Base-by-base conservation (phyloP, 768 basidiomycete species). In the Rhizopogon salebrosus region DNA sequence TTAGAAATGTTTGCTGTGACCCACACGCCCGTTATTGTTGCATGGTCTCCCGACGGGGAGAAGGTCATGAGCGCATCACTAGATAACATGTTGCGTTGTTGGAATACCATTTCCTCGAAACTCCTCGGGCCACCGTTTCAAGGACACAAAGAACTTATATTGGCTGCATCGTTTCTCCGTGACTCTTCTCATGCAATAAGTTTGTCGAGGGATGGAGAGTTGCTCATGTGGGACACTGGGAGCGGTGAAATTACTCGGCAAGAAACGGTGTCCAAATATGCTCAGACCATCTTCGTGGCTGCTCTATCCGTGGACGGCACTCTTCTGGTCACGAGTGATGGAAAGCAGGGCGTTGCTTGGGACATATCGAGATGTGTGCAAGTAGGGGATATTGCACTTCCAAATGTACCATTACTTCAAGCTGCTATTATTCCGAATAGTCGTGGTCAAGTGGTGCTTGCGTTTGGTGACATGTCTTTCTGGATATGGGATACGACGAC, bases 11-110 rank as follows among this genome's bases (percentile, higher is more conserved):
- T 29, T 29, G 27, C 27, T 7, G 29, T 22, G 2, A 2, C 20
- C 14, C 29, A 34, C 13, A 3, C 14, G 20, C 43, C 31, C 3
- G 20, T 16, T 1, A 31, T 20, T 9, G 62, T 68, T 29, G 66
- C 66, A 6, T 65, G 64, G 58, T 64, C 68, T 0, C 66, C 66
- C 16, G 53, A 66, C 40, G 62, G 64, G 36, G 51, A 56, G 8
- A 57, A 40, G 34, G 57, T 68, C 13, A 69, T 64, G 26, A 65
- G 60, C 6, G 67, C 51, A 22, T 57, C 62, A 23, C 62, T 68
- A 48, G 68, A 68, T 45, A 56, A 61, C 1, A 64, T 61, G 1
- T 31, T 68, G 38, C 66, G 62, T n/a, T 62, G 66, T 1, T 68
- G 67, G 68, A 29, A 55, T 18, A 57, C 57, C 4, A 31, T 62